phyloP scores from a whole-genome alignment of 1,284 basidiomycete genomes.

The Papiliotrema laurentii region DNA sequence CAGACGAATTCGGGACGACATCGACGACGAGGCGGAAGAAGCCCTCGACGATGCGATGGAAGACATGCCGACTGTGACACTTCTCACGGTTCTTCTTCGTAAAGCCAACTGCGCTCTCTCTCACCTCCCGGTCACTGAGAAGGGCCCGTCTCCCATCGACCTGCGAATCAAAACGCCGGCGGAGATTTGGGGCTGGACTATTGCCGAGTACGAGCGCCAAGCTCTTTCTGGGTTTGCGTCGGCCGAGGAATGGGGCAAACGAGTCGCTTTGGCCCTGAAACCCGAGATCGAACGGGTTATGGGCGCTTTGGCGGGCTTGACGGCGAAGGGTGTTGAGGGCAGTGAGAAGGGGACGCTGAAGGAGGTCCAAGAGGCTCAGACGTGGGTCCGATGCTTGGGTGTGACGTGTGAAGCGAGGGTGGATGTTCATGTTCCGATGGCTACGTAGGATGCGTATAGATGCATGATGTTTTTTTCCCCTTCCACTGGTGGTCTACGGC shows the following conservation, averaged over 20 bases:
- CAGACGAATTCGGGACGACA: constrained; percentile 42
- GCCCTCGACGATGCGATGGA: constrained; percentile 48
- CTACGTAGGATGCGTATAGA: too few relatives aligned
- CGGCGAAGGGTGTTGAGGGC: constrained; percentile 9
- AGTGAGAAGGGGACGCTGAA: constrained; percentile 7
- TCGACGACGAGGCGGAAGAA: constrained; percentile 39
- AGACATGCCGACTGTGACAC: constrained; percentile 44
- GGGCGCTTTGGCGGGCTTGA: constrained; percentile 13
- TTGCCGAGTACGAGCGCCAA: constrained; percentile 44
- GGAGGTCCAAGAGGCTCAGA: constrained; percentile 28
- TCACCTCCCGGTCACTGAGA: constrained; percentile 9
- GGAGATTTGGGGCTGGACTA: constrained; percentile 41
- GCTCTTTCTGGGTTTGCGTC: constrained; percentile 44
- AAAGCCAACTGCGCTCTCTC: constrained; percentile 34
- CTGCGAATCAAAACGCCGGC: constrained; percentile 28
- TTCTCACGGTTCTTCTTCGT: constrained; percentile 40
- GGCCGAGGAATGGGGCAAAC: constrained; percentile 45
- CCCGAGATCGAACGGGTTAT: constrained; percentile 41
- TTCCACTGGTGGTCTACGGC: too few relatives aligned
- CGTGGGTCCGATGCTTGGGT: constrained; percentile 42
- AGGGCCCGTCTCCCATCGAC: constrained; percentile 7
- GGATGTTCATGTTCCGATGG: constrained; percentile 31
- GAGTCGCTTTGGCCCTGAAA: constrained; percentile 44
- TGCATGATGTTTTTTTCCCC: too few relatives aligned
- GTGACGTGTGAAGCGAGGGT: constrained; percentile 40